phyloP scores from a whole-genome alignment of 345 rosid species.

The Punica granatum region DNA sequence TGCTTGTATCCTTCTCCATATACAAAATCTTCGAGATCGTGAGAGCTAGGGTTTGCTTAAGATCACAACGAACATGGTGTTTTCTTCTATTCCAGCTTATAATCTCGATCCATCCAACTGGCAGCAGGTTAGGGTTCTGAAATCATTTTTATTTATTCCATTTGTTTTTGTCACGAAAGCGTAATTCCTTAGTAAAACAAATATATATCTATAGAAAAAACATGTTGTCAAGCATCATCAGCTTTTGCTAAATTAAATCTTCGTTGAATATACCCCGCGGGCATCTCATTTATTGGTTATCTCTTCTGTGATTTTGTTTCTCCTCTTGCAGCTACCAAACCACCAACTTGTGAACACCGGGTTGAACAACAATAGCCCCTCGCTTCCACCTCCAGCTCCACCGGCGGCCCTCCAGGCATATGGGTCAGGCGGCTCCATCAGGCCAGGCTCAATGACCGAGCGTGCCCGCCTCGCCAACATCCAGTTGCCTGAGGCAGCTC shows the following conservation, averaged over 20 bases:
- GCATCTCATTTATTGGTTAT: background rate
- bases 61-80: slow-evolving; percentile 48
- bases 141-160: background rate
- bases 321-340: background rate
- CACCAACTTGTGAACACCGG: background rate
- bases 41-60: slow-evolving; percentile 9
- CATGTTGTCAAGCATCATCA: background rate
- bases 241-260: background rate
- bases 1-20: slow-evolving; percentile 19
- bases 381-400: slow-evolving; percentile 36
- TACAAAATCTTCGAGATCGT: slow-evolving; percentile 35
- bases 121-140: slow-evolving; percentile 30
- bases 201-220: background rate
- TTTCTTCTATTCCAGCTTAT: slow-evolving; percentile 72
- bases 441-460: slow-evolving; percentile 69
- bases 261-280: background rate
- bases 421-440: slow-evolving; percentile 19
- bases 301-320: background rate
- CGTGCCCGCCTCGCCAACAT: slow-evolving; percentile 56
- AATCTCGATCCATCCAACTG: slow-evolving; percentile 95
- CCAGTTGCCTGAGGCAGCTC: slow-evolving; percentile 29
- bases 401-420: slow-evolving; percentile 27
- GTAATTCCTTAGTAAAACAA: background rate
- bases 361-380: slow-evolving; percentile 7
- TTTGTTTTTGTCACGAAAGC: background rate